Base-by-base conservation (phyloP, 2,329 filamentous ascomycete species). In the Cladosporium phlei region DNA sequence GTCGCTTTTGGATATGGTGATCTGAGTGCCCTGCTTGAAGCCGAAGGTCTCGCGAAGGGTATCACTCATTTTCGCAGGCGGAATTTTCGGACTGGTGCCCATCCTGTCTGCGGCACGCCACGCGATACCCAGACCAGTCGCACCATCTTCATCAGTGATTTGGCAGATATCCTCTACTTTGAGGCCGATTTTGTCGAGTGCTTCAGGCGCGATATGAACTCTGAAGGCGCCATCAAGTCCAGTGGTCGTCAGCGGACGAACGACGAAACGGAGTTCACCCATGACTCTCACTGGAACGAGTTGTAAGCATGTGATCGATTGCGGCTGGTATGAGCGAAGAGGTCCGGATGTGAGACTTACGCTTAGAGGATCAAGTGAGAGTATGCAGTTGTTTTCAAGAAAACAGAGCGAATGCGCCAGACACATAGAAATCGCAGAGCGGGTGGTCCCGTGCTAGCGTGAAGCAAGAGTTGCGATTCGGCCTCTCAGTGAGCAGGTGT, bases 1-100 rank as follows among this genome's bases (percentile, higher is more conserved):
- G 6, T 73, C 73, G 8, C 76, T 73, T 51, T 68, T 75, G 2
- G 75, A 70, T 19, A 90, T 76, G 6, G 75, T 73, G 38, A 94
- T 71, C 40, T 80, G 77, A 38, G 89, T 85, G 12, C 81, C 82
- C 3, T 93, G 71, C 51, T 84, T 83, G 56, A 95, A 77, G 1
- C 79, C 80, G 55, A 85, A 85, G 5, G 80, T 77, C 27, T 86
- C 83, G 52, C 86, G 83, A 45, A 94, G 79, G 5, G 80, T 74
- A 52, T 86, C 83, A 17, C 86, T 68, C 83, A 70, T 87, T 79
- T 72, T 90, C 76, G 39, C 86, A 72, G 47, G 88, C 74, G 52
- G 83, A 78, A 54, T 79, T 80, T 59, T 82, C 77, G 55, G 88
- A 71, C 57, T 82, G 66, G 54, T 40, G 70, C 71, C 46, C 68